A percentile compares a stretch with the other conserved stretches of the same genome.
phyloP scores from a whole-genome alignment of 2,329 filamentous ascomycete genomes.

The Bipolaris zeicola region DNA sequence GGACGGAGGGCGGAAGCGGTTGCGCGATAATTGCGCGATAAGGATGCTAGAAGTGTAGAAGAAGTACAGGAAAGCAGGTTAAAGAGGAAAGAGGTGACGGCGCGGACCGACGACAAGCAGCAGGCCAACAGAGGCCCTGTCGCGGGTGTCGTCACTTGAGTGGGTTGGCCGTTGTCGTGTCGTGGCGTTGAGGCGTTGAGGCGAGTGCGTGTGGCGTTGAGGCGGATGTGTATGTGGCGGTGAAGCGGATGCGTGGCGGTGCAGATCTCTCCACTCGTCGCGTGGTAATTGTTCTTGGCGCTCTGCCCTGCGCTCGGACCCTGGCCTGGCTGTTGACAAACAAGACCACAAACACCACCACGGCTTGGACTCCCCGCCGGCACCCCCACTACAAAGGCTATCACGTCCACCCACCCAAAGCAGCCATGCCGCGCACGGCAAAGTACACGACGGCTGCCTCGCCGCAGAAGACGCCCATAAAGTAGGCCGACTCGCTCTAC shows the following conservation, averaged over 20 bases:
- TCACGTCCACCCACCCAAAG: constrained; percentile 1
- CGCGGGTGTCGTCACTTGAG: neutral
- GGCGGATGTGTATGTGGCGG: neutral
- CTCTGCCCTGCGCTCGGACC: neutral
- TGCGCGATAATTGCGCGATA: neutral
- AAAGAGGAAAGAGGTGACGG: neutral
- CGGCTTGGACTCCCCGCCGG: too few species aligned
- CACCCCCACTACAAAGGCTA: constrained; percentile 13
- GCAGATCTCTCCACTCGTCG: neutral
- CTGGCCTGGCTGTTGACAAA: constrained; percentile 30
- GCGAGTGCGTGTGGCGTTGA: neutral
- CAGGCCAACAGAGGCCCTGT: neutral
- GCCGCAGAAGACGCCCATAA: constrained; percentile 54
- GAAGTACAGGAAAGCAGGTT: neutral
- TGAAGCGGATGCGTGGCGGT: neutral
- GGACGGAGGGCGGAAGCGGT: neutral
- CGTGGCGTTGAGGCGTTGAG: too few species aligned
- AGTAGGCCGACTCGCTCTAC: constrained; percentile 20
- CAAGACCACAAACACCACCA: constrained; percentile 10
- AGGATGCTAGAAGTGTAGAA: neutral
- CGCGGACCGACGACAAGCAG: too few species aligned
- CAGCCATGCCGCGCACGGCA: constrained; percentile 61
- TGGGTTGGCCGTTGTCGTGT: neutral
- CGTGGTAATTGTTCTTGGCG: neutral
- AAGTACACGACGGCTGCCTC: constrained; percentile 54